phyloP scores from a whole-genome alignment of 2,329 filamentous ascomycete species.

The Sporothrix mexicana region DNA sequence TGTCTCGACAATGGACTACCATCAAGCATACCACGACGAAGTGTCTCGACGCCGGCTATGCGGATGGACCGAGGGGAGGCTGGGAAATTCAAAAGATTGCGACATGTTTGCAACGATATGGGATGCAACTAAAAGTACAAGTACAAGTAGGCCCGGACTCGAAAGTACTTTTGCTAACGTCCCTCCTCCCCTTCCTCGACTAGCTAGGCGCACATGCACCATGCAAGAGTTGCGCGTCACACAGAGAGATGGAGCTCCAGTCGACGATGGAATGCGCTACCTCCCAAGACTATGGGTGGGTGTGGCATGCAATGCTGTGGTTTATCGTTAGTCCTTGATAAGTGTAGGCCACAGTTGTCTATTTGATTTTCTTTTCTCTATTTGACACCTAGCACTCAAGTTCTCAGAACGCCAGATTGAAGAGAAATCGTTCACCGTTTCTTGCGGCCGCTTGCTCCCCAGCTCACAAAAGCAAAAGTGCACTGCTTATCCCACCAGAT shows the following conservation, averaged over 20 bases:
- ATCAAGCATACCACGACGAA: background rate
- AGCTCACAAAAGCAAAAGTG: background rate
- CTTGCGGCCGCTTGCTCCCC: background rate
- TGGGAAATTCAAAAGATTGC: conserved; percentile 8
- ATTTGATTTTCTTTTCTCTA: no score
- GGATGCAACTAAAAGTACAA: background rate
- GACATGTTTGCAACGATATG: background rate
- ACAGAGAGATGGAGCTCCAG: background rate
- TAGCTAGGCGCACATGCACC: conserved; percentile 24
- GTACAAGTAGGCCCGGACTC: background rate
- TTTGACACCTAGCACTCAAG: no score
- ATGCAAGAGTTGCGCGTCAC: conserved; percentile 12
- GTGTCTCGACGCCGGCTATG: background rate
- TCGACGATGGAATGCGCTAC: background rate
- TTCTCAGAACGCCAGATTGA: no score
- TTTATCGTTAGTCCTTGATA: background rate
- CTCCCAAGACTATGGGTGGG: background rate
- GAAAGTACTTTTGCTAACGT: background rate
- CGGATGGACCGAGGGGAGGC: background rate
- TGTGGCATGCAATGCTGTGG: background rate
- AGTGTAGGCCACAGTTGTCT: background rate
- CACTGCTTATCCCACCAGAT: background rate
- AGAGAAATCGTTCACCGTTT: no score
- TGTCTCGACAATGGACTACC: background rate
- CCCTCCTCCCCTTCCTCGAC: conserved; percentile 11